Percentiles rank a stretch among this genome's conserved stretches.
phyloP scores from a whole-genome alignment of 2,329 filamentous ascomycete species.

The Pseudocercospora fijiensis region DNA sequence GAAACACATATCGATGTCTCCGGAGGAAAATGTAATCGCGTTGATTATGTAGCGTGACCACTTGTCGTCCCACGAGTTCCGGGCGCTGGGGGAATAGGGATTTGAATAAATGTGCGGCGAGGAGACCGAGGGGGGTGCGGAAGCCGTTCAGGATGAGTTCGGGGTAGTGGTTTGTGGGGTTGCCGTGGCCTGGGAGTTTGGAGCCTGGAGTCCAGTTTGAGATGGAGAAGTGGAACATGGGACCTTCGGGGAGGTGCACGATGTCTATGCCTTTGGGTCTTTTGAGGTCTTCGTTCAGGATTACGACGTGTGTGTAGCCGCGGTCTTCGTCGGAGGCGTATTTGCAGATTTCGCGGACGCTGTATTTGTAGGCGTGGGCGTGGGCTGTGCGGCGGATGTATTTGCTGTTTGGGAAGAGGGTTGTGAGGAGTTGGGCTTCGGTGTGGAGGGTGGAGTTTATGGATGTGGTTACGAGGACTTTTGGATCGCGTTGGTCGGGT shows the following conservation, averaged over 20 bases:
- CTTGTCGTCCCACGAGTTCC: conserved; percentile 81
- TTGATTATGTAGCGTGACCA: conserved; percentile 91
- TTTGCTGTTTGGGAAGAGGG: conserved; percentile 73
- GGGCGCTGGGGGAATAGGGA: conserved; percentile 76
- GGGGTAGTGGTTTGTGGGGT: conserved; percentile 84
- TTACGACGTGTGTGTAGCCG: conserved; percentile 77
- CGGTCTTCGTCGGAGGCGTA: conserved; percentile 70
- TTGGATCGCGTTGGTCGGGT: conserved; percentile 60
- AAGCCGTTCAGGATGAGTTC: conserved; percentile 93
- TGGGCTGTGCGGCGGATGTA: conserved; percentile 87
- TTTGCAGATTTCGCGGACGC: conserved; percentile 80
- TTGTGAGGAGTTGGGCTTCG: conserved; percentile 74
- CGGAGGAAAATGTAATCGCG: conserved; percentile 94
- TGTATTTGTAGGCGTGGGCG: conserved; percentile 85
- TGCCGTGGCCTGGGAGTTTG: conserved; percentile 84
- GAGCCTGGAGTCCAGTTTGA: conserved; percentile 88
- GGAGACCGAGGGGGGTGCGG: conserved; percentile 82
- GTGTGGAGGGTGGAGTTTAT: conserved; percentile 85
- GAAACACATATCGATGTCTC: conserved; percentile 86
- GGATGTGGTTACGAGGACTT: conserved; percentile 88
- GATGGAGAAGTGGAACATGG: conserved; percentile 89
- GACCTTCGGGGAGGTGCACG: conserved; percentile 77
- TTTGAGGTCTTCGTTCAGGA: conserved; percentile 89
- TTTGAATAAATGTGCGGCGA: conserved; percentile 83
- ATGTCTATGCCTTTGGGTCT: conserved; percentile 77